Evolutionary conservation across 306 rosid species (phyloP), one percentile per base, ranked within the genome.

Genomic region (Quercus alba): DNA sequence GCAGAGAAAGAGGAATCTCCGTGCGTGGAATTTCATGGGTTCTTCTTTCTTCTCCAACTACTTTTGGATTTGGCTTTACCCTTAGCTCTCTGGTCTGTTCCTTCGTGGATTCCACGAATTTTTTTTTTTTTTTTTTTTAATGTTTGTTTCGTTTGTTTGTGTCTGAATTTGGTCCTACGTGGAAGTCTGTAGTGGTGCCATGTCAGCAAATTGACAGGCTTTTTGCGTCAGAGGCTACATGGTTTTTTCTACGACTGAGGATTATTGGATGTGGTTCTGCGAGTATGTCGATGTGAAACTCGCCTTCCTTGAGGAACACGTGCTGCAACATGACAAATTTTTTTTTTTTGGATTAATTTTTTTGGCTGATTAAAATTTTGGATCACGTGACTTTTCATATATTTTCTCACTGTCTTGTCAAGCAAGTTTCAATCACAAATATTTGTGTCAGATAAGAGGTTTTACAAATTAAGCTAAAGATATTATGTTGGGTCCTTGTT

Each of bases 11-110:
- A 56, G 46, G 82, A 78, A 78, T 75, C 68, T 57, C 46, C 59
- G 67, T 28, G 78, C 78, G 84, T 67, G 79, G 80, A 85, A 79
- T 72, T 82, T 85, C 75, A 67, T 79, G 80, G 52, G 21, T 56
- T 57, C 35, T 58, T 12, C 18, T 15, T 23, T 26, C 17, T 61
- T 8, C 67, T 61, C 67, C 35, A 56, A 9, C n/a, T 63, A 20
- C 61, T 75, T 25, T 49, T 49, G 54, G 54, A 49, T 12, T 49
- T 12, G 15, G 54, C 54, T 49, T 49, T 49, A 1, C 5, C 54
- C 12, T 49, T 49, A 3, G 5, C 15, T 49, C 15, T 41, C 15
- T 76, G 72, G 79, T 59, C 71, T 73, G 71, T 77, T 51, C 46
- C 46, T 41, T 8, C 72, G 64, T 31, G 25, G 70, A 33, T 69